These are phyloP conservation scores for Colletotrichum spaethianum DNA, from an alignment of 2,329 filamentous ascomycete genomes.

Conservation along the genomic window DNA sequence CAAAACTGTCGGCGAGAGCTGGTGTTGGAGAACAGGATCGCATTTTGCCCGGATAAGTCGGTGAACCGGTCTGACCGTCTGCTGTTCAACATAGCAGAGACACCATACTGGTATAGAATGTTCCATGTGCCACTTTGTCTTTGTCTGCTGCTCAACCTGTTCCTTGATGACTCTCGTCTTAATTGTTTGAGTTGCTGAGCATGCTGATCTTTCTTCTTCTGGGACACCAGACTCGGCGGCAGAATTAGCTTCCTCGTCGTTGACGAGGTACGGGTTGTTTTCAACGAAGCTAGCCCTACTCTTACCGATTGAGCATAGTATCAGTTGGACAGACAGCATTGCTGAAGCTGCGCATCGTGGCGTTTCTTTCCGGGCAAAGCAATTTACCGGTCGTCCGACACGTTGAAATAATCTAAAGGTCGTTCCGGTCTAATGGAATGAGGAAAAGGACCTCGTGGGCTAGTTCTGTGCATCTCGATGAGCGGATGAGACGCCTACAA, in stretches of 20 bases:
- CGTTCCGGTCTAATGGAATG: not conserved
- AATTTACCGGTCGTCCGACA: not conserved
- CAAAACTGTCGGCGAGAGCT: not conserved
- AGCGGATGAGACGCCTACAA: not conserved
- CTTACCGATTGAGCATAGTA: not conserved
- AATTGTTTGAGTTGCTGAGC: not conserved
- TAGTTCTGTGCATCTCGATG: not conserved
- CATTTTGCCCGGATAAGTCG: too few relatives aligned
- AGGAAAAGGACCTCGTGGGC: not conserved
- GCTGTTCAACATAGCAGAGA: not conserved
- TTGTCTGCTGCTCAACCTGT: not conserved
- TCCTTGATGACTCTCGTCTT: not conserved
- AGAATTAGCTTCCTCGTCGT: not conserved
- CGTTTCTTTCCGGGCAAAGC: not conserved
- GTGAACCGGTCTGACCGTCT: not conserved
- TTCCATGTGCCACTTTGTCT: not conserved
- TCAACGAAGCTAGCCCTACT: not conserved
- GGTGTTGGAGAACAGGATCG: not conserved
- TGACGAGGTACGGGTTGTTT: not conserved
- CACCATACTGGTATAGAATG: too few relatives aligned
- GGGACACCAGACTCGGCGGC: not conserved
- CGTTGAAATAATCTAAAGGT: not conserved
- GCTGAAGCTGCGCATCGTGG: not conserved
- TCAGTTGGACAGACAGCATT: not conserved
- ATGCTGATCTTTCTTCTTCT: not conserved